Percentiles rank a stretch among this genome's conserved stretches.
Evolutionary conservation across 345 rosid genomes (phyloP).

Genomic region (Eucalyptus leucophloia): DNA sequence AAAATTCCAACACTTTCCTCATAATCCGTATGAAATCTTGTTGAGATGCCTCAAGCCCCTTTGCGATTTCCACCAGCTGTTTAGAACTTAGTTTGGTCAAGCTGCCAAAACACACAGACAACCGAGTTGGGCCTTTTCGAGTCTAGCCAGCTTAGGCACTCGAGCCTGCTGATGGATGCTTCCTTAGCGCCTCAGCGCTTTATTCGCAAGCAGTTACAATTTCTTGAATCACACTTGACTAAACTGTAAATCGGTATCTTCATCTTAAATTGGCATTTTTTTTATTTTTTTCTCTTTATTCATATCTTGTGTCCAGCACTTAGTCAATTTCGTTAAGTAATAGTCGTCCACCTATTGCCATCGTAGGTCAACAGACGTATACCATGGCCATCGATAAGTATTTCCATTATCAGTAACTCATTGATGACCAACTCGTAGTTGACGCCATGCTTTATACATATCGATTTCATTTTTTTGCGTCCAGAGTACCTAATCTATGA

Average conservation of each 20-base stretch:
- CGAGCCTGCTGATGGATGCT: background rate
- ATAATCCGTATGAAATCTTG: background rate
- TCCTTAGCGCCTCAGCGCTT: conserved; percentile 1
- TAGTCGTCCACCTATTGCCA: background rate
- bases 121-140: background rate
- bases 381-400: background rate
- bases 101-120: conserved; percentile 2
- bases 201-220: background rate
- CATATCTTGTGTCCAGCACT: background rate
- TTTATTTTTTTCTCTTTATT: background rate
- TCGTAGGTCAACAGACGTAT: background rate
- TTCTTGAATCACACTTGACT: background rate
- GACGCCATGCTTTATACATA: background rate
- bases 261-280: background rate
- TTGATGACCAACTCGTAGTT: no score
- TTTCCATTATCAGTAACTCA: no score
- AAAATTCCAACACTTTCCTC: no score
- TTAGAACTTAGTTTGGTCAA: background rate
- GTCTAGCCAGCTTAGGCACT: conserved; percentile 12
- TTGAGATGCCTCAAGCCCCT: conserved; percentile 2
- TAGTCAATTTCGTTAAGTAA: background rate
- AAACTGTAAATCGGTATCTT: background rate
- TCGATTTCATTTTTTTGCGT: background rate
- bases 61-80: conserved; percentile 6
- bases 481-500: background rate